Evolutionary conservation across 306 rosid genomes (phyloP), one percentile per base, ranked within the genome.

Genomic region (Vigna angularis): DNA sequence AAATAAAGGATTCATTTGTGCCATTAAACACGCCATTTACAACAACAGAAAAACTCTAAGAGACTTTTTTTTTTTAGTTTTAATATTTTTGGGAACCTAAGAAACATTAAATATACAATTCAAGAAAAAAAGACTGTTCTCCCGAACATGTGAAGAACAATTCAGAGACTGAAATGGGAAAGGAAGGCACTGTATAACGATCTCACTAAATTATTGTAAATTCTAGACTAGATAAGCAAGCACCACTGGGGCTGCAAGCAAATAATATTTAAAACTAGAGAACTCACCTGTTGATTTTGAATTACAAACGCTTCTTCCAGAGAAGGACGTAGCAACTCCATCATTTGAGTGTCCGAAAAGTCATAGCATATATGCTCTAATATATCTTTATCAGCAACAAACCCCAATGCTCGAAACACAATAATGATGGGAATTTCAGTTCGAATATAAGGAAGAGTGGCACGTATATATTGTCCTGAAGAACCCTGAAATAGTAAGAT

Each of bases 261-360:
- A 56, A 36, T 16, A 66, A 44, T 13, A 53, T 28, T 45, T 51
- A 64, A 67, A 50, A 73, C 42, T 9, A 62, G 81, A 28, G 7
- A 53, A 81, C 72, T 62, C 9, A 95, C 99, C 97, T 93, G 99
- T 68, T 95, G 99, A 82, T 95, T 95, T 79, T 93, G 99, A 86
- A 95, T 95, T 22, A 95, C 99, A 88, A 95, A 95, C 20, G 99
- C 99, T 87, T 95, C 99, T 89, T 95, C 99, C 76, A 95, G 78
- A 13, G 99, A 95, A 57, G 98, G 98, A 30, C 98, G 93, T 68
- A 95, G 96, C 87, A 95, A 76, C 85, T 95, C 99, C 99, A 95
- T 95, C 99, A 95, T 95, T 80, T 85, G 89, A 61, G 96, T 89
- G 86, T 95, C 98, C 3, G 96, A 75, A 73, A 95, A 95, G 78